phyloP scores from a whole-genome alignment of 2,329 filamentous ascomycete genomes.

The Biscogniauxia marginata region DNA sequence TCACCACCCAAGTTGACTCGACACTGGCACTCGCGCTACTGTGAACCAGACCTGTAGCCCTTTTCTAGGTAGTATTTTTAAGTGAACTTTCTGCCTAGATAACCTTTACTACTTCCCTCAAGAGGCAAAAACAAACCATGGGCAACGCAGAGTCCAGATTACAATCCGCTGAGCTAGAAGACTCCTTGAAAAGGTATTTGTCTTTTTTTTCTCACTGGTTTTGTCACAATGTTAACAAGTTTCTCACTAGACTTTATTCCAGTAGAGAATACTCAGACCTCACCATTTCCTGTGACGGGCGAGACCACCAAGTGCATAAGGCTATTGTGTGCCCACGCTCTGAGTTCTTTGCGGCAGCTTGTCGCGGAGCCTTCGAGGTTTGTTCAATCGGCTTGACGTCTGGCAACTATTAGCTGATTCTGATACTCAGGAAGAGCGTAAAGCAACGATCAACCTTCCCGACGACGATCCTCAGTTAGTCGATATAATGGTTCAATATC shows the following conservation, averaged over 20 bases:
- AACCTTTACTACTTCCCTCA: no score
- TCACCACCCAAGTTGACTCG: no score
- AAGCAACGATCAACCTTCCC: neutral
- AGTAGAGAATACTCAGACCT: neutral
- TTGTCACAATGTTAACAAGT: no score
- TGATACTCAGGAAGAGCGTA: neutral
- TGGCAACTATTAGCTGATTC: neutral
- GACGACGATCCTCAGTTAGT: slow-evolving; percentile 4
- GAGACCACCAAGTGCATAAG: neutral
- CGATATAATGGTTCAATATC: slow-evolving; percentile 3
- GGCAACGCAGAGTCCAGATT: no score
- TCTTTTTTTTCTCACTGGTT: no score
- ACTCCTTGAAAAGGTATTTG: no score
- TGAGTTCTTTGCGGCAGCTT: neutral
- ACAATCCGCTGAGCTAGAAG: no score
- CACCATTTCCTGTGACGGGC: neutral
- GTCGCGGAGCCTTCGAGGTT: neutral
- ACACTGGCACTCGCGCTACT: no score
- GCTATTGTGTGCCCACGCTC: neutral
- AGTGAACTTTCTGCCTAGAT: no score
- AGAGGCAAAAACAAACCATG: no score
- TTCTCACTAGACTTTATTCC: neutral
- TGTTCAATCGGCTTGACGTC: neutral
- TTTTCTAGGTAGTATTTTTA: no score
- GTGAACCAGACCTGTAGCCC: no score